phyloP scores from a whole-genome alignment of 1,284 basidiomycete species.

The Thecaphora frezii region DNA sequence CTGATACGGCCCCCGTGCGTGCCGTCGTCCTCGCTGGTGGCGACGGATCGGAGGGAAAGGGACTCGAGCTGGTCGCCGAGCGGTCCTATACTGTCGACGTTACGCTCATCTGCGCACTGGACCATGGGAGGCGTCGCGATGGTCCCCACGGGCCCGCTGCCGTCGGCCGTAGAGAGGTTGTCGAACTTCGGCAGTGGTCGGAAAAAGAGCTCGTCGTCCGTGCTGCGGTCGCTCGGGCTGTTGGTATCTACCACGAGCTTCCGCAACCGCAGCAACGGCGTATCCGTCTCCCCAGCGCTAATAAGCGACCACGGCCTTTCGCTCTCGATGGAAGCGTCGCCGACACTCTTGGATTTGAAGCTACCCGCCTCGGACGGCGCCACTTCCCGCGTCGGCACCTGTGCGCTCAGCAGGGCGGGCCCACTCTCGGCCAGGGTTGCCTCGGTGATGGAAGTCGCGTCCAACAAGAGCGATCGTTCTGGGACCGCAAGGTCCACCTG shows the following conservation, averaged over 20 bases:
- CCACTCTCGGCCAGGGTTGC: no score
- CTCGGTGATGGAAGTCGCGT: no score
- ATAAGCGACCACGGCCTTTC: slow-evolving; percentile 38
- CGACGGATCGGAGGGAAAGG: background rate
- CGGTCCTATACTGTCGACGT: background rate
- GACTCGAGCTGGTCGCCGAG: background rate
- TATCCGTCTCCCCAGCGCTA: slow-evolving; percentile 29
- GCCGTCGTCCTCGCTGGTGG: background rate
- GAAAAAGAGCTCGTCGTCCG: slow-evolving; percentile 24
- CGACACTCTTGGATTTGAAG: background rate
- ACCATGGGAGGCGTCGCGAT: background rate
- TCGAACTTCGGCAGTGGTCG: slow-evolving; percentile 4
- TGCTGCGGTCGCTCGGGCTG: slow-evolving; percentile 10
- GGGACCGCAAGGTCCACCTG: no score
- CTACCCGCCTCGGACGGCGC: background rate
- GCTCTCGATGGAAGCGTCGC: slow-evolving; percentile 13
- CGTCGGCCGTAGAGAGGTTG: background rate
- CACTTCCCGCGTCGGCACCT: no score
- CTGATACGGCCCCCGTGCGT: background rate
- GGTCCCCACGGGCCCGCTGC: background rate
- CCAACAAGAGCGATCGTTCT: no score
- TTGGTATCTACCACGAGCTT: slow-evolving; percentile 33
- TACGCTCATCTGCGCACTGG: background rate
- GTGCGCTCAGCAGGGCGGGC: background rate
- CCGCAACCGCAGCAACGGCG: slow-evolving; percentile 29